These are phyloP conservation scores for Pseudognaphalium luteoalbum DNA, from an alignment of 129 eudicot species.

Conservation along the genomic window DNA sequence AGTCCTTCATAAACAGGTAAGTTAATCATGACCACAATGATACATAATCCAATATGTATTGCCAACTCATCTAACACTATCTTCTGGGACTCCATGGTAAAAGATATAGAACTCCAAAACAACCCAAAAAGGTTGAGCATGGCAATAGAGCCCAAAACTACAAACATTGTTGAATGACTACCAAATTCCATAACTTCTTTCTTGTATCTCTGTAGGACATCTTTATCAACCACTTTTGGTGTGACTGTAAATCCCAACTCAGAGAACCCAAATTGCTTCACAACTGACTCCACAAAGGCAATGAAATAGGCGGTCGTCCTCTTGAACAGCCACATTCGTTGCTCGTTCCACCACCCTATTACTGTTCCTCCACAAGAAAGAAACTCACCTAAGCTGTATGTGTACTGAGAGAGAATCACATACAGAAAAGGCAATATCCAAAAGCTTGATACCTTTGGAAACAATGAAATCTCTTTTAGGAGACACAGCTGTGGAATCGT, in stretches of 20 bases:
- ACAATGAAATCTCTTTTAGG: conserved; percentile 14
- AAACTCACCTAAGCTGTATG: conserved; percentile 26
- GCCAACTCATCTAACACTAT: neutral
- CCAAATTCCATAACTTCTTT: conserved; percentile 25
- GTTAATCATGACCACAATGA: conserved; percentile 18
- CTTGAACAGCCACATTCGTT: conserved; percentile 19
- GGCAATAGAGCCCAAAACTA: conserved; percentile 25
- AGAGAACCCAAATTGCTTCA: neutral
- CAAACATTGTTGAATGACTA: conserved; percentile 12
- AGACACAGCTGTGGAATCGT: conserved; percentile 17
- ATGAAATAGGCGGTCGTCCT: conserved; percentile 18
- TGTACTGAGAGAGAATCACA: conserved; percentile 19
- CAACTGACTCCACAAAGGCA: conserved; percentile 1
- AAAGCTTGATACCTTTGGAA: conserved; percentile 15
- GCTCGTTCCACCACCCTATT: conserved; percentile 25
- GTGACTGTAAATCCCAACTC: conserved; percentile 17
- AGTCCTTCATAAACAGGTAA: conserved; percentile 34
- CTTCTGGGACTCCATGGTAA: neutral
- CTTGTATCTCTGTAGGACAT: conserved; percentile 16
- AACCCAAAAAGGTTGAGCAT: conserved; percentile 28
- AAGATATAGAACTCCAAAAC: conserved; percentile 2
- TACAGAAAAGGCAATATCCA: conserved; percentile 22
- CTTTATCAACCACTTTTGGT: conserved; percentile 13
- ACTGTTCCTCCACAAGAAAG: conserved; percentile 14
- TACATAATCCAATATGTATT: conserved; percentile 18